Evolutionary conservation across 306 rosid genomes (phyloP), one percentile per base, ranked within the genome.

Genomic region (Biancaea sappan): DNA sequence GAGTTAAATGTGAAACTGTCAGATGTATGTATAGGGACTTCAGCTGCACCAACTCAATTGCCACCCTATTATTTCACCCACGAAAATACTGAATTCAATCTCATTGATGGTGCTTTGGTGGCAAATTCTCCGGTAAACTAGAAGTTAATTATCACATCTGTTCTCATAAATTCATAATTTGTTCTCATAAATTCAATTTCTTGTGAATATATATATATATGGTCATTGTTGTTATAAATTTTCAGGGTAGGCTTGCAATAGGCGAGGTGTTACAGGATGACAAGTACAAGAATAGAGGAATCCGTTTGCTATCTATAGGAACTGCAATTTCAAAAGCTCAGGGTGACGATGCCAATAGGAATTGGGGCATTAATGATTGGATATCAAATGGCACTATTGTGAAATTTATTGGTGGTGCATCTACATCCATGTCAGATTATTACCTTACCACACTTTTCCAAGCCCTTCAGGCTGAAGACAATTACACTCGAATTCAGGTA

Each of bases 271-370:
- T 77, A 16, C 77, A n/a, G n/a, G n/a, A n/a, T n/a, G n/a, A n/a
- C n/a, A 82, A 73, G 69, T 53, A 24, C 60, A 79, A 44, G 75
- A 71, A 40, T 18, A 79, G 63, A 14, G 69, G 48, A 29, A 16
- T 87, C 69, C 46, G 84, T 1, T 75, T 84, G 43, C 75, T 84
- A 57, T 87, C 91, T 3, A 7, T 87, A 15, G 91, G 88, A 37
- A 81, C 88, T 13, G 91, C 88, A n/a, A 38, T 79, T 14, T 24
- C 72, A n/a, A 84, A 82, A 61, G 32, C 57, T 58, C 6, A 12
- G 71, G 70, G 71, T 69, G 73, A 53, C 40, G 51, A 44, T 44
- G 85, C 86, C 1, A 60, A 14, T 84, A 78, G 9, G 54, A 81
- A 16, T 53, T 86, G 90, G 90, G 84, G 84, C 13, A 7, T 68